phyloP scores from a whole-genome alignment of 129 eudicot species.

The Artemisia argyi region DNA sequence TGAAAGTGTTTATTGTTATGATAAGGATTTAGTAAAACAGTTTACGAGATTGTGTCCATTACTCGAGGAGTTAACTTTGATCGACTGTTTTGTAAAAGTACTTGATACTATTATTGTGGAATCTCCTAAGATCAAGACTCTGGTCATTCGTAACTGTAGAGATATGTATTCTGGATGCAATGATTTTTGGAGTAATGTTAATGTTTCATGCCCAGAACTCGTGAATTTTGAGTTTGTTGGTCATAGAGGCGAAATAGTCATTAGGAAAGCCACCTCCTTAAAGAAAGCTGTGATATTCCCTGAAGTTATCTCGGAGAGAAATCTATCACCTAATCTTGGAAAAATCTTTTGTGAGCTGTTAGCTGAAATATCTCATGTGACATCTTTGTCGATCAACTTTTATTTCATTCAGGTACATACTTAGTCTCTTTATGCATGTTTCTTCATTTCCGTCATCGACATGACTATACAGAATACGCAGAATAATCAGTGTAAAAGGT shows the following conservation, averaged over 20 bases:
- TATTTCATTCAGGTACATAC: not conserved
- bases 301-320: not conserved
- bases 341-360: not conserved
- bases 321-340: not conserved
- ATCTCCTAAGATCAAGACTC: too few species aligned
- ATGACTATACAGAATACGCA: too few species aligned
- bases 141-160: too few species aligned
- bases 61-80: not conserved
- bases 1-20: not conserved
- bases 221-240: too few species aligned
- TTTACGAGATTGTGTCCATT: not conserved
- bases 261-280: not conserved
- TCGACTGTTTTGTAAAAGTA: not conserved
- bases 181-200: not conserved
- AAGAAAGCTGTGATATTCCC: not conserved
- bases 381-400: not conserved
- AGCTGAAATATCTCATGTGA: not conserved
- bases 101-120: too few species aligned
- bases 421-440: not conserved
- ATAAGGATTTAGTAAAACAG: not conserved
- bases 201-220: not conserved
- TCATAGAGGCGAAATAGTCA: not conserved
- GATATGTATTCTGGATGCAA: too few species aligned
- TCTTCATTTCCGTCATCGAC: too few species aligned
- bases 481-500: too few species aligned